Base-by-base conservation (phyloP, 164 flowering plant genomes). In the Brasenia schreberi region DNA sequence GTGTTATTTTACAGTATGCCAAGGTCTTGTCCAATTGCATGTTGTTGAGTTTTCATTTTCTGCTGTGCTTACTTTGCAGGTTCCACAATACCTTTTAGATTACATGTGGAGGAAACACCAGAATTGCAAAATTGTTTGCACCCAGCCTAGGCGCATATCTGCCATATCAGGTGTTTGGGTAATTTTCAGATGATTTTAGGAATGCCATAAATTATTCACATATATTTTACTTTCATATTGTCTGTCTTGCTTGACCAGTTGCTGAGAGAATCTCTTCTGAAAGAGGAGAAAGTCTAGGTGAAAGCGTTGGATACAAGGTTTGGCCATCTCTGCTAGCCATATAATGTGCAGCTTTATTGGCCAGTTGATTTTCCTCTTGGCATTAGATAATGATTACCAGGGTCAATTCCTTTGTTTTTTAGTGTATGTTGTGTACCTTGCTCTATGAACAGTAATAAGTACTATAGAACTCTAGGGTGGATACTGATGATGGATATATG, bases 121-220 rank as follows among this genome's bases (percentile, higher is more conserved):
- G 76, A 61, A 84, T 1, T 92, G 99, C 78, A 95, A 89, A 78
- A 79, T 95, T 67, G 77, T 95, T 14, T 95, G 99, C 65, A 87
- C 97, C 43, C 99, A 95, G 77, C 99, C 99, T 69, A 81, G 99
- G 45, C 85, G 99, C 66, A 89, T 95, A 73, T 95, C 99, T 56
- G 97, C 97, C 58, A 85, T 69, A 59, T 89, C 99, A 83, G 99
- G 99, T 88, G 65, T 52, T 18, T 56, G 58, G 19, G 23, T 53
- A 45, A 45, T 45, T 45, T 7, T 12, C 14, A 45, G 53, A 45
- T 7, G 7, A 7, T 12, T 45, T 2, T 45, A 7, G 14, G 53
- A 45, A 45, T 2, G 53, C 53, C 14, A 45, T 7, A 45, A 45
- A 64, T 14, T 65, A 1, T 43, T 33, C 43, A 59, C 19, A 39